These are phyloP conservation scores for Hirsutella rhossiliensis DNA, from an alignment of 2,329 filamentous ascomycete species.

Conservation along the genomic window DNA sequence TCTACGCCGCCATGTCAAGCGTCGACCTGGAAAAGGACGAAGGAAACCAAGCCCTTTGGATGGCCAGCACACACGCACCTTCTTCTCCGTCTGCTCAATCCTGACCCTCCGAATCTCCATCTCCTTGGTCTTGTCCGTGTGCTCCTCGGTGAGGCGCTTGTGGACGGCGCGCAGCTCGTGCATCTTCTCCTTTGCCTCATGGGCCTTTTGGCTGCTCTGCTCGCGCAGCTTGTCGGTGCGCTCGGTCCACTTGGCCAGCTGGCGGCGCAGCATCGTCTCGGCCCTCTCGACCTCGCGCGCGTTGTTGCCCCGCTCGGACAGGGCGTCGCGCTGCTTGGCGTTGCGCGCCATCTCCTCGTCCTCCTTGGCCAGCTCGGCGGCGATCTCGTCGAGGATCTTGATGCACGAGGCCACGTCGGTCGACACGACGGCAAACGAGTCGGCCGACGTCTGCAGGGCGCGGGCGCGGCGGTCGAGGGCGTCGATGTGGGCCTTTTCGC, in stretches of 20 bases:
- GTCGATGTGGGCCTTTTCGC: constrained; percentile 78
- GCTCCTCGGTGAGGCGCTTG: constrained; percentile 69
- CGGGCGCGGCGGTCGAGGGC: constrained; percentile 75
- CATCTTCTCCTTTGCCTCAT: constrained; percentile 76
- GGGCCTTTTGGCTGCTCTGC: constrained; percentile 69
- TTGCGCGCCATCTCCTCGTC: constrained; percentile 81
- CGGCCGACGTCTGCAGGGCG: constrained; percentile 80
- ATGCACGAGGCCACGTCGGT: constrained; percentile 81
- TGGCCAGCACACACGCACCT: constrained; percentile 44
- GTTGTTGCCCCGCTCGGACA: constrained; percentile 79
- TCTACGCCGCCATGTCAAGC: too few relatives aligned
- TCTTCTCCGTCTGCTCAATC: constrained; percentile 98
- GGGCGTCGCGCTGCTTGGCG: constrained; percentile 69
- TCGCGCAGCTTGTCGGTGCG: constrained; percentile 74
- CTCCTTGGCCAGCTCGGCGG: constrained; percentile 74
- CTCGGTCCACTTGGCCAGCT: constrained; percentile 76
- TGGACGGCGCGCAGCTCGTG: constrained; percentile 76
- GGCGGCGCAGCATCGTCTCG: constrained; percentile 71
- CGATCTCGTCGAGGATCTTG: constrained; percentile 79
- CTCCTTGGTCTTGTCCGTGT: constrained; percentile 75
- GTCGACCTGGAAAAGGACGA: too few relatives aligned
- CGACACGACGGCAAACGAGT: constrained; percentile 76
- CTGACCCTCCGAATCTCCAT: constrained; percentile 86
- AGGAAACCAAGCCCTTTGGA: too few relatives aligned
- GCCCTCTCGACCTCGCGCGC: constrained; percentile 85